Base-by-base conservation (phyloP, 2,329 filamentous ascomycete species). In the Zalaria obscura region DNA sequence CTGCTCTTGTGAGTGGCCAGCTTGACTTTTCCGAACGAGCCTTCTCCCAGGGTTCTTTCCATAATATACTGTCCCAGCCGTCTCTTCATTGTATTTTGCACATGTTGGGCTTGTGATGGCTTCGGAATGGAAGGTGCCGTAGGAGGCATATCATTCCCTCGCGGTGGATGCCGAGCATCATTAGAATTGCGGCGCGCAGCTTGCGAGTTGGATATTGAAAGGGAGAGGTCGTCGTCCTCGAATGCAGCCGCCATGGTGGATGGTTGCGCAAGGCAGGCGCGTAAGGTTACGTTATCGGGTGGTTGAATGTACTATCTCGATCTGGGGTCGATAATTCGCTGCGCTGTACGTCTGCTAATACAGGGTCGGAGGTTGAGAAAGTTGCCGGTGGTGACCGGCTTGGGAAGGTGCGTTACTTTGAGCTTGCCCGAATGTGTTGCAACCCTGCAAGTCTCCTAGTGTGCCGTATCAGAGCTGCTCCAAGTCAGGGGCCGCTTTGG, bases 21-120 rank as follows among this genome's bases (percentile, higher is more conserved):
- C 70, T 96, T 96, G 60, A 98, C 91, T 68, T 98, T 98, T 54
- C 91, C 91, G 61, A 98, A 98, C 3, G 88, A 95, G 37, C 91
- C 91, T 66, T 98, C 91, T 43, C 91, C 91, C 9, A 98, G 73
- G 10, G 89, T 95, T 60, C 80, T 81, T 52, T 94, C 72, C 43
- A 95, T 80, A 54, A 83, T 83, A 68, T 98, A 98, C 63, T 88
- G 84, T 50, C 87, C 87, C 55, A 96, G 78, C 50, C 89, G 79
- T 67, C 89, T 83, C 35, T 43, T 46, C 5, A 38, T 38, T 7
- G 25, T 38, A 10, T 35, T 32, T 7, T 25, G 26, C 5, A 25
- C 25, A 27, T 36, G 28, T 18, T 32, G 31, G 3, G 29, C 32
- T 9, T 25, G 11, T 11, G n/a, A 9, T 5, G 40, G 45, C 3